phyloP scores from a whole-genome alignment of 2,329 filamentous ascomycete species.

The Teratosphaeria viscida region DNA sequence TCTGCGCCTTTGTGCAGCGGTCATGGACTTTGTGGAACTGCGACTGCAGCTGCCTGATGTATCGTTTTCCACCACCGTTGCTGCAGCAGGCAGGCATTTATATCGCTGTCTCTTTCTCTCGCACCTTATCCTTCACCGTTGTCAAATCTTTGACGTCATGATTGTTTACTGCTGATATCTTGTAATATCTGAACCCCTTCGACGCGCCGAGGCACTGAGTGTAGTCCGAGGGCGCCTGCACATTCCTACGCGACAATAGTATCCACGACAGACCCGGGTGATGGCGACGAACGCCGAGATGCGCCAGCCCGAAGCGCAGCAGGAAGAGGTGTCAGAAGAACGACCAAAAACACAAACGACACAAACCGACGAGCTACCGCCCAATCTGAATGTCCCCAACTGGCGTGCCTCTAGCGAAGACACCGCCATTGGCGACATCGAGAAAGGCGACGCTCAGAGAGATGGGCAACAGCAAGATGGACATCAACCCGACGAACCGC shows the following conservation, averaged over 20 bases:
- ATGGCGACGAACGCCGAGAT: conserved; percentile 4
- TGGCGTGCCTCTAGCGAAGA: not conserved
- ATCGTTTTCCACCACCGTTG: not conserved
- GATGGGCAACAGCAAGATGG: not conserved
- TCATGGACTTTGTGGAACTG: not conserved
- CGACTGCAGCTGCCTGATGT: not conserved
- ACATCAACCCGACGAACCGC: conserved; percentile 2
- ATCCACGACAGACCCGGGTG: conserved; percentile 8
- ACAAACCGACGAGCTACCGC: not conserved
- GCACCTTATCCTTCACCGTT: not conserved
- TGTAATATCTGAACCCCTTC: not conserved
- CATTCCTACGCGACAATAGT: conserved; percentile 9
- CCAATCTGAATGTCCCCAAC: not conserved
- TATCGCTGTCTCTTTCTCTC: not conserved
- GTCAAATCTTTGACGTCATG: not conserved
- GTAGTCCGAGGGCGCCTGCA: conserved; percentile 1
- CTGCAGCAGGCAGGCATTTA: not conserved
- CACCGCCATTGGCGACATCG: conserved; percentile 3
- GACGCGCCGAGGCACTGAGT: not conserved
- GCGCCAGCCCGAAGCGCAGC: not conserved
- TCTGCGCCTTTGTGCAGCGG: not conserved
- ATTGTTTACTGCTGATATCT: not conserved
- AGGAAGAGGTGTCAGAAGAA: not conserved
- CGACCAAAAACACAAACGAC: not conserved
- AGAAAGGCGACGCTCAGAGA: conserved; percentile 6